phyloP scores from a whole-genome alignment of 108 stramenopile species.

The Cyclotella choctawhatcheeana region DNA sequence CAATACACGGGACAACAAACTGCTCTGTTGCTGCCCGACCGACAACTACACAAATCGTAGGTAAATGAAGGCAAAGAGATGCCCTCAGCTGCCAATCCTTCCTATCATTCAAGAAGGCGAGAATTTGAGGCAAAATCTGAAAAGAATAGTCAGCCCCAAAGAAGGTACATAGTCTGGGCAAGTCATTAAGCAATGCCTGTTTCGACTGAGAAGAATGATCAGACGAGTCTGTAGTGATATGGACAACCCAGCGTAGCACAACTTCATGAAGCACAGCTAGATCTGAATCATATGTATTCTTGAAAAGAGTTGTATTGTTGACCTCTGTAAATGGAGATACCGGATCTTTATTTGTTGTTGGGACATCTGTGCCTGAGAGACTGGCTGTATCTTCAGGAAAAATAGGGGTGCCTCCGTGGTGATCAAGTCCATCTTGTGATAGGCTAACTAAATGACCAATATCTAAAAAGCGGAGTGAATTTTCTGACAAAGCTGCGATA shows the following conservation, averaged over 20 bases:
- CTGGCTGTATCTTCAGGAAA: conserved; percentile 44
- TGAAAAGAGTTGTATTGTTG: conserved; percentile 40
- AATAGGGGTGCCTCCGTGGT: not conserved
- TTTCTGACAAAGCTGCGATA: conserved; percentile 85
- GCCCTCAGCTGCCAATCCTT: conserved; percentile 93
- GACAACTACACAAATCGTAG: conserved; percentile 88
- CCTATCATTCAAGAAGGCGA: conserved; percentile 94
- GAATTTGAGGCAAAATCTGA: conserved; percentile 87
- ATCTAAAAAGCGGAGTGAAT: conserved; percentile 88
- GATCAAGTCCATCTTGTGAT: conserved; percentile 18
- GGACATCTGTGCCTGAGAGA: conserved; percentile 28
- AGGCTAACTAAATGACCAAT: conserved; percentile 82
- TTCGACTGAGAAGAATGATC: conserved; percentile 84
- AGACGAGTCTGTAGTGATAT: conserved; percentile 86
- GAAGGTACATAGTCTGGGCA: conserved; percentile 90
- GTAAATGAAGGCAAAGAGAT: conserved; percentile 88
- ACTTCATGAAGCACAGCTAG: conserved; percentile 78
- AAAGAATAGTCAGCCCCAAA: conserved; percentile 92
- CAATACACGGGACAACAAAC: conserved; percentile 95
- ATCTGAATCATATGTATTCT: conserved; percentile 79
- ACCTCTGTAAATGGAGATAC: not conserved
- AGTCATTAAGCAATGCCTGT: conserved; percentile 79
- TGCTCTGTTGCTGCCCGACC: conserved; percentile 92
- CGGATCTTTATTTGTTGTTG: not conserved
- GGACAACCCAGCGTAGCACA: conserved; percentile 86